Conservation (phyloP, 345 rosid species). For the Populus alba region DNA sequence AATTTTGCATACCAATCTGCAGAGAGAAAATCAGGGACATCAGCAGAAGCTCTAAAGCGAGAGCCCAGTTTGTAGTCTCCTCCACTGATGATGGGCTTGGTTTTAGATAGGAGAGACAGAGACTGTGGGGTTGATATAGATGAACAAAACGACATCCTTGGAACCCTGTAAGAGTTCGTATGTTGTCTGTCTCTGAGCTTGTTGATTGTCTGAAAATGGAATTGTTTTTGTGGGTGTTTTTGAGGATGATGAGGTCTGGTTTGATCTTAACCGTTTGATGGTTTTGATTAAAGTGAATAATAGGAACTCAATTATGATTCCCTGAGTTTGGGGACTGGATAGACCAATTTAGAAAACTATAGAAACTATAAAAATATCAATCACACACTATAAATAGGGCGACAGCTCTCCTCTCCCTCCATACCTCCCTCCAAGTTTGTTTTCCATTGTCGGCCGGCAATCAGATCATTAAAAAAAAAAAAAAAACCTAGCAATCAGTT, state of each 20-base stretch:
- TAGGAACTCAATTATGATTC: too few relatives aligned
- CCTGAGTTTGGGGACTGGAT: too few relatives aligned
- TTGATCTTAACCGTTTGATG: not conserved
- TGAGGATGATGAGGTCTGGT: not conserved
- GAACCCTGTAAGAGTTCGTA: not conserved
- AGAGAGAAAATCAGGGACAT: constrained; percentile 84
- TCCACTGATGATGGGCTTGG: constrained; percentile 24
- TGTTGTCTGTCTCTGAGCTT: not conserved
- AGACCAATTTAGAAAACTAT: too few relatives aligned
- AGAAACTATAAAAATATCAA: too few relatives aligned
- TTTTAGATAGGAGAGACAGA: constrained; percentile 28
- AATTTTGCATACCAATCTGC: constrained; percentile 56
- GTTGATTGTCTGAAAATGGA: not conserved
- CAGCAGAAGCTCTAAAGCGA: constrained; percentile 62
- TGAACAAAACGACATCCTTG: constrained; percentile 56
- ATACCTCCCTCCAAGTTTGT: too few relatives aligned
- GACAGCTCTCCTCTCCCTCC: too few relatives aligned
- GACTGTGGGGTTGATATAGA: constrained; percentile 36
- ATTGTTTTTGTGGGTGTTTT: not conserved
- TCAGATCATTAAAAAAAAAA: too few relatives aligned
- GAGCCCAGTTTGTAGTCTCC: constrained; percentile 29
- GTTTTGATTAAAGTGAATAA: not conserved
- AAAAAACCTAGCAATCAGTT: too few relatives aligned
- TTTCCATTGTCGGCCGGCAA: too few relatives aligned
- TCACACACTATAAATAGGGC: too few relatives aligned